A percentile compares a stretch with the other conserved stretches of the same genome.
Evolutionary conservation across 148 eudicot species (phyloP).

Genomic region (Simmondsia chinensis): DNA sequence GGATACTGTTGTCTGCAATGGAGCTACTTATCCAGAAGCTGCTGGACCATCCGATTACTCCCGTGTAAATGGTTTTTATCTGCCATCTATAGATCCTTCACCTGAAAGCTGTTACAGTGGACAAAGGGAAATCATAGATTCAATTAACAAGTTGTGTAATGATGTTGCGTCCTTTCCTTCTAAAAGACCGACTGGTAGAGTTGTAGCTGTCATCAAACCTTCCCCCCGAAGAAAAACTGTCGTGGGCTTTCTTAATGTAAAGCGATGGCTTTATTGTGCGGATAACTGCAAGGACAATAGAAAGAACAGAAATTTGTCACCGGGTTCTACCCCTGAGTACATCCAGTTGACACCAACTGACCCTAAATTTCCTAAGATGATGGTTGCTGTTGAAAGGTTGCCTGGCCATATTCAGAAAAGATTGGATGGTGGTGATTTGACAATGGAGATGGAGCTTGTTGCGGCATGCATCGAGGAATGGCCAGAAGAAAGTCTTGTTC

Average conservation of each 20-base stretch:
- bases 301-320: slow-evolving; percentile 23
- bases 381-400: slow-evolving; percentile 43
- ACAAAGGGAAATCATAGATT: slow-evolving; percentile 14
- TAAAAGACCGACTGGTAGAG: slow-evolving; percentile 80
- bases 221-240: slow-evolving; percentile 52
- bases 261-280: slow-evolving; percentile 40
- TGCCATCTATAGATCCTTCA: slow-evolving; percentile 14
- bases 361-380: slow-evolving; percentile 74
- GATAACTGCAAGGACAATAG: slow-evolving; percentile 24
- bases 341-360: slow-evolving; percentile 58
- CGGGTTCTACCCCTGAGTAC: slow-evolving; percentile 27
- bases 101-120: slow-evolving; percentile 16
- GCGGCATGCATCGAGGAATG: slow-evolving; percentile 63
- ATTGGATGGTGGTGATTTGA: slow-evolving; percentile 47
- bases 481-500: slow-evolving; percentile 50
- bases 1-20: slow-evolving; percentile 14
- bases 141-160: slow-evolving; percentile 49
- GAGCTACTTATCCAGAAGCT: slow-evolving; percentile 8
- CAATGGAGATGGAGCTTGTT: slow-evolving; percentile 65
- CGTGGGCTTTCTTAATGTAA: slow-evolving; percentile 68
- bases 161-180: slow-evolving; percentile 38
- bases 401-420: slow-evolving; percentile 55
- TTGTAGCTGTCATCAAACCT: slow-evolving; percentile 59
- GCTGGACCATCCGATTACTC: slow-evolving; percentile 13
- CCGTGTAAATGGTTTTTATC: slow-evolving; percentile 16